phyloP scores from a whole-genome alignment of 2,329 filamentous ascomycete genomes.

The Talaromyces funiculosus region DNA sequence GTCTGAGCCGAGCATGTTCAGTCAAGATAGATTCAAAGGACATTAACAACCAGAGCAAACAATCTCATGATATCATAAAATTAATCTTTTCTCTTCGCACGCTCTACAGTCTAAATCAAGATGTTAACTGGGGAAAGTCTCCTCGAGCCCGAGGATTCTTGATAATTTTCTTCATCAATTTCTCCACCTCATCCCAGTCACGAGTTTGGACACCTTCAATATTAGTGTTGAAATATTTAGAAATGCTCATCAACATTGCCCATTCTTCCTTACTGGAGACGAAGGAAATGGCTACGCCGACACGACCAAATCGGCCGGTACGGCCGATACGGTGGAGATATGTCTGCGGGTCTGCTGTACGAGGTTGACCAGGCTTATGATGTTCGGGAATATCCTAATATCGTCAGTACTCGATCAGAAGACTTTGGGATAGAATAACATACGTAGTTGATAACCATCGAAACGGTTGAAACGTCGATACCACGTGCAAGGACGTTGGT shows the following conservation, averaged over 20 bases:
- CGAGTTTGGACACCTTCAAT: conserved; percentile 74
- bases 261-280: conserved; percentile 82
- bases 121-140: conserved; percentile 23
- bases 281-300: conserved; percentile 92
- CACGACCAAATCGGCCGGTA: conserved; percentile 92
- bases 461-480: conserved; percentile 87
- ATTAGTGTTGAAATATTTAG: conserved; percentile 71
- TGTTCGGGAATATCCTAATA: conserved; percentile 61
- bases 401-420: background rate
- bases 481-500: conserved; percentile 95
- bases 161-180: conserved; percentile 73
- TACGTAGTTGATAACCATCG: conserved; percentile 96
- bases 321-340: conserved; percentile 97
- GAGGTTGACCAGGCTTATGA: conserved; percentile 50
- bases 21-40: background rate
- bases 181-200: conserved; percentile 89
- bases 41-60: background rate
- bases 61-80: conserved; percentile 8
- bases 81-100: background rate
- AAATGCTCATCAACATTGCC: conserved; percentile 72
- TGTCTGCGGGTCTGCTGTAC: conserved; percentile 79
- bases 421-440: conserved; percentile 18
- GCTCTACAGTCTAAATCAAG: background rate
- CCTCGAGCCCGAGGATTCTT: conserved; percentile 48
- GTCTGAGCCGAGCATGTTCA: background rate